These are phyloP conservation scores for Solanum etuberosum DNA, from an alignment of 257 asterid genomes.

Conservation along the genomic window DNA sequence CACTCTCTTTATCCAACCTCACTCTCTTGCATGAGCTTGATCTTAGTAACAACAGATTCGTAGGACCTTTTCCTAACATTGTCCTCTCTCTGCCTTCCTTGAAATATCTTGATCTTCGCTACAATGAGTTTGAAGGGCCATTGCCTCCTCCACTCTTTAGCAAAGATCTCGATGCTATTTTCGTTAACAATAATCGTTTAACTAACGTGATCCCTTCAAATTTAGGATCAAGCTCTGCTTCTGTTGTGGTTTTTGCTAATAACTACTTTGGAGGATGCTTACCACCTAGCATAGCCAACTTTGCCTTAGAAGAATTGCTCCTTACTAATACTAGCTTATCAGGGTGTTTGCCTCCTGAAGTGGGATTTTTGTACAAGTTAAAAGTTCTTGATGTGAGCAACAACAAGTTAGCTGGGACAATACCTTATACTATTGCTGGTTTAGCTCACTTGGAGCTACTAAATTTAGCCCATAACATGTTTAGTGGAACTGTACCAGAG, in stretches of 20 bases:
- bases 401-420: constrained; percentile 42
- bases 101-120: constrained; percentile 48
- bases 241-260: constrained; percentile 62
- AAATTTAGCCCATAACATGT: constrained; percentile 51
- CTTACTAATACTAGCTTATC: constrained; percentile 45
- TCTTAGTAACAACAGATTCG: constrained; percentile 63
- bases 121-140: constrained; percentile 66
- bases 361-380: constrained; percentile 51
- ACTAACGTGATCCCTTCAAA: constrained; percentile 36
- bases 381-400: constrained; percentile 48
- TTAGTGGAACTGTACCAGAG: constrained; percentile 45
- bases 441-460: constrained; percentile 41
- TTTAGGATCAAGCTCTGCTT: constrained; percentile 38
- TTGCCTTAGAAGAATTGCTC: constrained; percentile 50
- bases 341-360: constrained; percentile 58
- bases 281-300: constrained; percentile 46
- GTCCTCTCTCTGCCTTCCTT: constrained; percentile 47
- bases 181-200: constrained; percentile 45
- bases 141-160: constrained; percentile 47
- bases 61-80: constrained; percentile 59
- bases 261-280: constrained; percentile 48
- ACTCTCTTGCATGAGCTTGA: constrained; percentile 55
- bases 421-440: constrained; percentile 54
- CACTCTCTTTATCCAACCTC: constrained; percentile 34
- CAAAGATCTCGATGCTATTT: constrained; percentile 43